Base-by-base conservation (phyloP, 805 yeast genomes). In the Hanseniaspora meyeri region DNA sequence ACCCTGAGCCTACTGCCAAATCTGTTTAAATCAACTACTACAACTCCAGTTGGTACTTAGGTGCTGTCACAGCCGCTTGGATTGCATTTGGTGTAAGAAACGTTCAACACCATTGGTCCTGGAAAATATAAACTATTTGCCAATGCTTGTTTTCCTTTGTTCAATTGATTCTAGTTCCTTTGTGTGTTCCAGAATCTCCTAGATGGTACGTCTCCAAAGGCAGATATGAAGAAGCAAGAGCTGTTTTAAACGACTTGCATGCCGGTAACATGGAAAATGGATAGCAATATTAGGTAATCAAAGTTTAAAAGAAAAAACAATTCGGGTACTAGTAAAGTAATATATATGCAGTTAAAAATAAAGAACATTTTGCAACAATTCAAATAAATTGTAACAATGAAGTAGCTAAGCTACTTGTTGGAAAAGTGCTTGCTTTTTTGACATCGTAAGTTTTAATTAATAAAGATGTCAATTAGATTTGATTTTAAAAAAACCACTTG, bases 41-140 rank as follows among this genome's bases (percentile, higher is more conserved):
- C 67, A 78, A 78, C 64, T 70, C 74, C 20, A 72, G 74, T 59
- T 77, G 79, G 80, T 77, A 74, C 61, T 62, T 77, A 43, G 82
- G 82, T 45, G 78, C 80, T 14, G 62, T 76, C 54, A 62, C 77
- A 47, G 77, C 81, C 4, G 77, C 79, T 32, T 74, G 78, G 77
- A 71, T 73, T 50, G 70, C 79, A 2, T 77, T 69, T 60, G 81
- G 80, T 62, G 69, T 78, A n/a, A 65, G 66, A 59, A 60, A 60
- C 57, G 31, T 65, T 43, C 55, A 55, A 32, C 48, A 61, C 47
- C 62, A 67, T 40, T 72, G 74, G 71, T 67, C 74, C 32, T 79
- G 83, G 82, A 75, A 79, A 66, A 68, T 78, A 52, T 83, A 83
- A 38, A 71, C 79, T 16, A 71, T 71, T 52, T 58, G 79, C 40